Evolutionary conservation across 2,329 filamentous ascomycete genomes (phyloP), one percentile per base, ranked within the genome.

Genomic region (Seiridium unicorne): DNA sequence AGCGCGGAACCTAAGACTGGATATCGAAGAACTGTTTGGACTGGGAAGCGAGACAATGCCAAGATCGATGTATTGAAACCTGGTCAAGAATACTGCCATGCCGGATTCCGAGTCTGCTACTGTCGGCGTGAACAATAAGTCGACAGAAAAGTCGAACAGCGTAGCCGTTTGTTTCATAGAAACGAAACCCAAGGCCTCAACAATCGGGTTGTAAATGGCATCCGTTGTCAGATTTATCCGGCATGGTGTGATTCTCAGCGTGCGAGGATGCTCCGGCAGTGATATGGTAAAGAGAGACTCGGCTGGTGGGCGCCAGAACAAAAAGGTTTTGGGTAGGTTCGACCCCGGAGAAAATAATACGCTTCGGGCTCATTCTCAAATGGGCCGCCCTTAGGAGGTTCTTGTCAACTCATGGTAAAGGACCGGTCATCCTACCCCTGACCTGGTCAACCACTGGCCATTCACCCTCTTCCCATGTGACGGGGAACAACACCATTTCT

Each of bases 381-480:
- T n/a, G 66, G 66, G 0, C 67, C 67, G 31, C 64, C 57, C 1
- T 64, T 57, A 0, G 69, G 61, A 44, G 44, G 13, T 4, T 34
- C 26, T 2, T 44, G 9, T 55, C 26, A 7, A 10, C 36, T 44
- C 5, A 18, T 0, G 80, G 79, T 13, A 83, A 66, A 9, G 70
- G 66, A 68, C 80, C 80, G 44, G 60, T 69, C 78, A 83, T 81
- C 3, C 64, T 62, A 2, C 81, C 82, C 1, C 70, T 65, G 3
- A 84, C 75, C 1, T 73, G 76, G 31, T 72, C 53, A 57, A 79
- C 63, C 55, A 78, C 47, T 0, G 83, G 84, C 80, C 81, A 86
- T 5, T 79, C 75, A 0, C 75, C 78, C 3, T 75, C 69, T 0
- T 75, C 61, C 84, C 82, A 87, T 0, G 72, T 79, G 2, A 78